These are phyloP conservation scores for Paraphoma chrysanthemicola DNA, from an alignment of 2,329 filamentous ascomycete genomes.

Conservation along the genomic window DNA sequence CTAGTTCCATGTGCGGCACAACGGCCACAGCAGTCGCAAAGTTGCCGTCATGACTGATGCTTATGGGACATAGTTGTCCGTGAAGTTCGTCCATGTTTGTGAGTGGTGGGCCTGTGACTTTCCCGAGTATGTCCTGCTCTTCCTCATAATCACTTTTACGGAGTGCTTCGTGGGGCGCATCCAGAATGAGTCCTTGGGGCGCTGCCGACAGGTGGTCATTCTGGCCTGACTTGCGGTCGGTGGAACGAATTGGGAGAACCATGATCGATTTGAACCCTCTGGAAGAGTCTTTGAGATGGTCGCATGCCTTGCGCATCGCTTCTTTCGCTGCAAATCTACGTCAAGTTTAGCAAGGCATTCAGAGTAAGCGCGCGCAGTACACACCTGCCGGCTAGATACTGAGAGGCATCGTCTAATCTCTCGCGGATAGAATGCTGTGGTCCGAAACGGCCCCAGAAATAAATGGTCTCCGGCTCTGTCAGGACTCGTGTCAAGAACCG, in stretches of 20 bases:
- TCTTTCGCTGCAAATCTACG: slow-evolving; percentile 60
- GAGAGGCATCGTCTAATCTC: slow-evolving; percentile 24
- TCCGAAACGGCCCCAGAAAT: slow-evolving; percentile 40
- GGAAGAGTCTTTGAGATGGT: slow-evolving; percentile 23
- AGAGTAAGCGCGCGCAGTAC: not conserved
- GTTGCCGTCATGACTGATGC: slow-evolving; percentile 86
- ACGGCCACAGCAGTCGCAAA: slow-evolving; percentile 78
- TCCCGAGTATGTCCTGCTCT: not conserved
- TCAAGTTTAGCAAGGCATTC: slow-evolving; percentile 7
- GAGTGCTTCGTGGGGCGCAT: slow-evolving; percentile 13
- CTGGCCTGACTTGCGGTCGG: not conserved
- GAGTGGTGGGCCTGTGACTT: not conserved
- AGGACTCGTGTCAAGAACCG: slow-evolving; percentile 33
- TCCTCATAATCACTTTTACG: not conserved
- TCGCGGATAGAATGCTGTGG: slow-evolving; percentile 7
- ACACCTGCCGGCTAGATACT: slow-evolving; percentile 47
- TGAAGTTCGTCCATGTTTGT: slow-evolving; percentile 25
- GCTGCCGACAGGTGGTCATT: slow-evolving; percentile 16
- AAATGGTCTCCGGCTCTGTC: slow-evolving; percentile 40
- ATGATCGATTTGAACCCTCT: slow-evolving; percentile 49
- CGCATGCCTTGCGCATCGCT: slow-evolving; percentile 56
- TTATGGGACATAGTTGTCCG: slow-evolving; percentile 69
- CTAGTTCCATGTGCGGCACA: slow-evolving; percentile 43
- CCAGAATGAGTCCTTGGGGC: slow-evolving; percentile 37
- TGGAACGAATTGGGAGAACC: slow-evolving; percentile 38